Percentiles rank a stretch among this genome's conserved stretches.
Conservation (phyloP, 805 yeast genomes). For the Ogataea kodamae region DNA sequence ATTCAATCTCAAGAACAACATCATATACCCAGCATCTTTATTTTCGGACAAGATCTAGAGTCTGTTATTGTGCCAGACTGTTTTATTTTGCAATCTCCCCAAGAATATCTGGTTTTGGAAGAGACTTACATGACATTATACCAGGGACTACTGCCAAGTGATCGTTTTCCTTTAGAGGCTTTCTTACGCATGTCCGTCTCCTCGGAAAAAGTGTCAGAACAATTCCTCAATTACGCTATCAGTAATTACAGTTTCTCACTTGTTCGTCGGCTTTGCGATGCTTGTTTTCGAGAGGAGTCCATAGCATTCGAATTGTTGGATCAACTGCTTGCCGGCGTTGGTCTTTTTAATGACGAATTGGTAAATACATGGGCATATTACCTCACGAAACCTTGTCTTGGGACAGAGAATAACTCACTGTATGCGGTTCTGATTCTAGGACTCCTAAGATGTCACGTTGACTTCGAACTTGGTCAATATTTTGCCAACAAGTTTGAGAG, state of each 20-base stretch:
- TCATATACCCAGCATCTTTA: neutral
- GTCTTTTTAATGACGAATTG: slow-evolving; percentile 11
- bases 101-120: slow-evolving; percentile 1
- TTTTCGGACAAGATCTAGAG: slow-evolving; percentile 3
- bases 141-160: slow-evolving; percentile 4
- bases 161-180: slow-evolving; percentile 10
- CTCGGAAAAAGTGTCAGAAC: slow-evolving; percentile 7
- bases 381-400: slow-evolving; percentile 5
- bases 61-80: slow-evolving; percentile 3
- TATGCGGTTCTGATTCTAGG: slow-evolving; percentile 16
- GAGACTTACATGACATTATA: slow-evolving; percentile 9
- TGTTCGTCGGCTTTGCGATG: slow-evolving; percentile 12
- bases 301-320: slow-evolving; percentile 13
- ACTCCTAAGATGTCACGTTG: slow-evolving; percentile 2
- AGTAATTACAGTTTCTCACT: slow-evolving; percentile 12
- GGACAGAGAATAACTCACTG: slow-evolving; percentile 8
- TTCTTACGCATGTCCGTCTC: slow-evolving; percentile 8
- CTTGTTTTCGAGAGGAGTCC: slow-evolving; percentile 5
- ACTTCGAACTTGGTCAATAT: slow-evolving; percentile 4
- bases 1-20: no score
- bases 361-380: slow-evolving; percentile 8
- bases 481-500: slow-evolving; percentile 5
- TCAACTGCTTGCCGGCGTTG: slow-evolving; percentile 15
- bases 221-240: slow-evolving; percentile 15
- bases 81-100: slow-evolving; percentile 7